These are phyloP conservation scores for Lasiodiplodia sp. DNA, from an alignment of 2,329 filamentous ascomycete species.

Conservation along the genomic window DNA sequence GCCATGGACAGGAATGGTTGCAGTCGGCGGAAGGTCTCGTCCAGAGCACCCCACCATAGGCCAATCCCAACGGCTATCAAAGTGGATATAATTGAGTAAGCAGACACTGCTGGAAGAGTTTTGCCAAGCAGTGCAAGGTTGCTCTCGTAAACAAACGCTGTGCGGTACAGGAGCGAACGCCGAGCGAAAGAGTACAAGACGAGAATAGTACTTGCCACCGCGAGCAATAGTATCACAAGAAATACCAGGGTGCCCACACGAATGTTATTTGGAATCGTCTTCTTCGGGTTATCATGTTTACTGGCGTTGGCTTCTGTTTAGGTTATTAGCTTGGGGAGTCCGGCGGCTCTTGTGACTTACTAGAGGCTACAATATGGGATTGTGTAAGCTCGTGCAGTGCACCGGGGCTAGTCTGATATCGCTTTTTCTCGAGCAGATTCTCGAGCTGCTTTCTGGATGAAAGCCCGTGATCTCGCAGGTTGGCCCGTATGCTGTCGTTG, in stretches of 20 bases:
- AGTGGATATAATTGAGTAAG: not conserved
- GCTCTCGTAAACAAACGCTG: constrained; percentile 26
- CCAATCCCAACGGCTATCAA: constrained; percentile 31
- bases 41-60: constrained; percentile 38
- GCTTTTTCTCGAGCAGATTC: not conserved
- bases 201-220: not conserved
- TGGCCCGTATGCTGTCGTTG: too few relatives aligned
- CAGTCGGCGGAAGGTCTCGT: constrained; percentile 34
- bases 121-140: not conserved
- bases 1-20: constrained; percentile 36
- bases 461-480: too few relatives aligned
- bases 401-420: not conserved
- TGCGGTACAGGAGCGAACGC: not conserved
- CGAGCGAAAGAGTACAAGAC: not conserved
- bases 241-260: too few relatives aligned
- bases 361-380: not conserved
- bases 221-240: not conserved
- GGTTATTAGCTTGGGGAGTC: too few relatives aligned
- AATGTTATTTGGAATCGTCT: too few relatives aligned
- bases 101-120: not conserved
- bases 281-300: too few relatives aligned
- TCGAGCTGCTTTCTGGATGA: not conserved
- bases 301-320: too few relatives aligned
- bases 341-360: not conserved
- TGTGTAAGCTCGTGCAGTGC: not conserved